Conservation (phyloP, 805 yeast genomes). For the Pichia pseudocactophila region DNA sequence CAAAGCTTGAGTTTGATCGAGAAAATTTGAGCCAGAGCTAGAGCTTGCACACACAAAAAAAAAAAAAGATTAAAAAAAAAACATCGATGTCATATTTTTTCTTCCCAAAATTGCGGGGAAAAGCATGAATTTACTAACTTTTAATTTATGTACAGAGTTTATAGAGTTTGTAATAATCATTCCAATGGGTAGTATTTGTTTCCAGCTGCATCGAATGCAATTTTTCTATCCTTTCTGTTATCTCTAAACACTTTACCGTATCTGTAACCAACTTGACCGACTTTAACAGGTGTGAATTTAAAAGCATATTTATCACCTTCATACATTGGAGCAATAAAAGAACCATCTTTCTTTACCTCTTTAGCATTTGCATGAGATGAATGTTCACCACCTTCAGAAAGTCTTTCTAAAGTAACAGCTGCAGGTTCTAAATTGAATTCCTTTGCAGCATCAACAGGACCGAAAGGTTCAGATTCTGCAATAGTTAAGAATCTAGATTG, state of each 20-base stretch:
- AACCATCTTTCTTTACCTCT: conserved; percentile 22
- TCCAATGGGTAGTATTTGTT: conserved; percentile 33
- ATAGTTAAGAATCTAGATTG: conserved; percentile 78
- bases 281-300: conserved; percentile 68
- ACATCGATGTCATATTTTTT: too few relatives aligned
- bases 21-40: too few relatives aligned
- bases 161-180: conserved; percentile 1
- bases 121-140: too few relatives aligned
- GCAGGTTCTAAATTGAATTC: conserved; percentile 85
- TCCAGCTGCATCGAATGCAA: conserved; percentile 64
- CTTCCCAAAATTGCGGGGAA: too few relatives aligned
- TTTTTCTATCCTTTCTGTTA: conserved; percentile 72
- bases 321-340: conserved; percentile 47
- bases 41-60: too few relatives aligned
- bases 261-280: conserved; percentile 82
- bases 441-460: conserved; percentile 90
- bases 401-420: conserved; percentile 57
- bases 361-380: conserved; percentile 28
- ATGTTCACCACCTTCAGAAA: conserved; percentile 52
- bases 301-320: conserved; percentile 65
- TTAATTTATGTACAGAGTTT: too few relatives aligned
- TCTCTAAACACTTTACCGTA: conserved; percentile 90
- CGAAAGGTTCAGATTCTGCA: conserved; percentile 92
- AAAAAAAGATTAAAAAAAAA: too few relatives aligned
- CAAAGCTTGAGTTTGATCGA: too few relatives aligned